Evolutionary conservation across 2,329 filamentous ascomycete genomes (phyloP).

Genomic region (Calonectria hongkongensis): DNA sequence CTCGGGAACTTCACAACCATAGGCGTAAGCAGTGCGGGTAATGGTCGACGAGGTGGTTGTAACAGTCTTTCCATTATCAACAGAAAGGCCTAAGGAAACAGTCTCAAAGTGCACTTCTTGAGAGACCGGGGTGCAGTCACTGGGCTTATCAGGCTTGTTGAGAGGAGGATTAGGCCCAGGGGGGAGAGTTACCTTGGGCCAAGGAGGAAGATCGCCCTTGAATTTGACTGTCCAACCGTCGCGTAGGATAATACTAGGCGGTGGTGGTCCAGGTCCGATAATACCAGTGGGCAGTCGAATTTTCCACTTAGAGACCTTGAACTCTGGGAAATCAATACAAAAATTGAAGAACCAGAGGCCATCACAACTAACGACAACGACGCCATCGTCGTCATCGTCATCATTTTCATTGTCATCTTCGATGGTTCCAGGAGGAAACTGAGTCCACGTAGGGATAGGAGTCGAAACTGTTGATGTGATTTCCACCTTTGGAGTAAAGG

Average conservation of each 20-base stretch:
- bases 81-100: constrained; percentile 4
- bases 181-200: constrained; percentile 19
- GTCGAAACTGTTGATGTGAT: constrained; percentile 17
- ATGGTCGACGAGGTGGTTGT: constrained; percentile 11
- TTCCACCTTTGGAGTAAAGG: constrained; percentile 7
- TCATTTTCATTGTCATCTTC: constrained; percentile 1
- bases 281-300: constrained; percentile 2
- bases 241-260: neutral
- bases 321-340: constrained; percentile 11
- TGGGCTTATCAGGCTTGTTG: constrained; percentile 17
- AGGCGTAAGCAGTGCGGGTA: constrained; percentile 14
- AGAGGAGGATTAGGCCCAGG: constrained; percentile 13
- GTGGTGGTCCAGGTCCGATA: constrained; percentile 26
- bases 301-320: constrained; percentile 11
- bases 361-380: constrained; percentile 11
- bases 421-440: constrained; percentile 14
- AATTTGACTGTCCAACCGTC: constrained; percentile 6
- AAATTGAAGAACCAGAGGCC: constrained; percentile 19
- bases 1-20: constrained; percentile 12
- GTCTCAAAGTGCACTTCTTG: constrained; percentile 18
- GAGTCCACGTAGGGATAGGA: constrained; percentile 22
- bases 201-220: constrained; percentile 19
- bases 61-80: neutral
- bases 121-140: constrained; percentile 9
- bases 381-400: neutral